These are phyloP conservation scores for Sporisorium iseilematis-ciliati DNA, from an alignment of 1,284 basidiomycete genomes.

Conservation along the genomic window DNA sequence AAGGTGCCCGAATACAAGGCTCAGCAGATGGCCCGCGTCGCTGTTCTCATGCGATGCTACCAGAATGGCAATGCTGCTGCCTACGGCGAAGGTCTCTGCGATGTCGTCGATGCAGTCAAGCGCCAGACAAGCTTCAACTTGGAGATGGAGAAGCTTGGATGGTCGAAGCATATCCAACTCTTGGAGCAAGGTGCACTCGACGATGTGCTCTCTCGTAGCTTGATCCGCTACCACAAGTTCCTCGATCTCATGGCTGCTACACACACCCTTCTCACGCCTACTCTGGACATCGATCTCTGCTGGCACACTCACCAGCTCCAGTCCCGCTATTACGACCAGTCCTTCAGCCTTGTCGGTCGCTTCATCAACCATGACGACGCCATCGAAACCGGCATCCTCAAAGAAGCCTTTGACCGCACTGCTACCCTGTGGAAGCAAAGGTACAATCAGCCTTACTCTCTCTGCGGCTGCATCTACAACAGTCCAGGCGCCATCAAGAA, in stretches of 20 bases:
- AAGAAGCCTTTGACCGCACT: constrained; percentile 54
- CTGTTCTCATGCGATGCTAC: constrained; percentile 36
- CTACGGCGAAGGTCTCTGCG: constrained; percentile 42
- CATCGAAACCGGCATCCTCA: constrained; percentile 52
- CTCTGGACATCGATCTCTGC: constrained; percentile 60
- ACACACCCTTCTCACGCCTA: constrained; percentile 43
- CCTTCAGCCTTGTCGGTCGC: constrained; percentile 44
- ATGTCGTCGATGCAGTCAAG: constrained; percentile 49
- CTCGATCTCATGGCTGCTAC: constrained; percentile 34
- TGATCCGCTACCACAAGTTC: constrained; percentile 58
- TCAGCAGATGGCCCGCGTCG: constrained; percentile 39
- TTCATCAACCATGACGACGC: constrained; percentile 63
- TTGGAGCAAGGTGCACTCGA: constrained; percentile 30
- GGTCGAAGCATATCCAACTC: constrained; percentile 39
- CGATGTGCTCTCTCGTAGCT: constrained; percentile 32
- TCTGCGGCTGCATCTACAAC: constrained; percentile 56
- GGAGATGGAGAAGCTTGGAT: constrained; percentile 49
- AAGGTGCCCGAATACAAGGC: constrained; percentile 21
- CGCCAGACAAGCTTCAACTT: constrained; percentile 46
- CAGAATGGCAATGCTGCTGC: constrained; percentile 45
- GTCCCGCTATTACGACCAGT: constrained; percentile 40
- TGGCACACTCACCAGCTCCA: constrained; percentile 63
- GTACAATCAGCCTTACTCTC: constrained; percentile 53
- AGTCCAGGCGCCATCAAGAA: constrained; percentile 35
- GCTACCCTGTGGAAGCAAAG: constrained; percentile 44